phyloP scores from a whole-genome alignment of 1,139 yeast species.

The Geotrichum histeridarum region DNA sequence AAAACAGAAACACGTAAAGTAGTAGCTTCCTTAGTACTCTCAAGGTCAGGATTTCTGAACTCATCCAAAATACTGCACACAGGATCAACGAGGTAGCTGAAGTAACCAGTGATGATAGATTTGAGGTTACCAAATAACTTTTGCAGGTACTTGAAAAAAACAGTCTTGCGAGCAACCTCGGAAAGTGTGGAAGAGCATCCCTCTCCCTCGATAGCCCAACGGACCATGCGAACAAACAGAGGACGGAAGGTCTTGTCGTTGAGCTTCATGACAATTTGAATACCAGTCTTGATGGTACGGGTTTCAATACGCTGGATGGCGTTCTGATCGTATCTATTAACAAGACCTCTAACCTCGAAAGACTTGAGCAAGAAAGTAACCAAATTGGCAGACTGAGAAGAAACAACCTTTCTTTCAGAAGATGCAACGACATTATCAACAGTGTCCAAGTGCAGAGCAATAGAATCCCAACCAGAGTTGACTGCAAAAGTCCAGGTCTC shows the following conservation, averaged over 20 bases:
- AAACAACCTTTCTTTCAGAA: conserved; percentile 69
- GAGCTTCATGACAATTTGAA: conserved; percentile 76
- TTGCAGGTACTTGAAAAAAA: conserved; percentile 83
- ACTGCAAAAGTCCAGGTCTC: conserved; percentile 59
- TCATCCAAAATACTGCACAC: conserved; percentile 49
- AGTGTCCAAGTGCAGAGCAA: conserved; percentile 65
- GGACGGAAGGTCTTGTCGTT: conserved; percentile 94
- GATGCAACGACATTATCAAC: conserved; percentile 61
- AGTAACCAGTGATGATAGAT: conserved; percentile 84
- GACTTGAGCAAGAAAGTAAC: conserved; percentile 65
- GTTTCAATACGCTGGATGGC: conserved; percentile 78
- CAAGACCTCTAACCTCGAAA: conserved; percentile 49
- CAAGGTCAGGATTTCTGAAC: conserved; percentile 16
- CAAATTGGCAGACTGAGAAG: conserved; percentile 62
- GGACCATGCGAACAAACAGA: conserved; percentile 74
- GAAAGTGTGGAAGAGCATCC: conserved; percentile 46
- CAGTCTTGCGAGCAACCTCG: conserved; percentile 35
- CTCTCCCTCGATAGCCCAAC: conserved; percentile 90
- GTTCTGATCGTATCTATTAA: conserved; percentile 62
- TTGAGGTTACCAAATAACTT: conserved; percentile 77
- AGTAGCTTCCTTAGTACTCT: conserved; percentile 36
- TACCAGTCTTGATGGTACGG: conserved; percentile 66
- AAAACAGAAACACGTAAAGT: conserved; percentile 63
- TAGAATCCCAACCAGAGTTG: conserved; percentile 43
- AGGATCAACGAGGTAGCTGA: conserved; percentile 76